These are phyloP conservation scores for Neophaeococcomyces mojaviensis DNA, from an alignment of 2,329 filamentous ascomycete genomes.

Conservation along the genomic window DNA sequence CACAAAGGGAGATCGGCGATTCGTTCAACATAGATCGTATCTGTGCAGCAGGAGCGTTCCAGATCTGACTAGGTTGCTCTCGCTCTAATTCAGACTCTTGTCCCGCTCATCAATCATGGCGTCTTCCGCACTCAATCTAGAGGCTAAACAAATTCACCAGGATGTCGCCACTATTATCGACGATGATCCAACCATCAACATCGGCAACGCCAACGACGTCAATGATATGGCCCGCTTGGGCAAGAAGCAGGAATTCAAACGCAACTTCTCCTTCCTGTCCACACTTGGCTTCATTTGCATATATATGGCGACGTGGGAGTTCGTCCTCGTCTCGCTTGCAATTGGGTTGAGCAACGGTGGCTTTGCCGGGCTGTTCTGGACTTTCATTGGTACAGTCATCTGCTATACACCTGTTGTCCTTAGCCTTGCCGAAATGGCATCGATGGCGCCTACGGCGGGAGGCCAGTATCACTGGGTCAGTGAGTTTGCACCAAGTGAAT, in stretches of 20 bases:
- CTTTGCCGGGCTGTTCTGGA: constrained; percentile 7
- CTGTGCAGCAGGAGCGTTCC: too few species aligned
- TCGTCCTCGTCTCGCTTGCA: constrained; percentile 6
- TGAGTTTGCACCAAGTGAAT: constrained; percentile 42
- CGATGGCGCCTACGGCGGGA: constrained; percentile 21
- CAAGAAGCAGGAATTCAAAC: constrained; percentile 43
- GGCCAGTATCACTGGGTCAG: constrained; percentile 55
- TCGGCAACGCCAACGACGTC: too few species aligned
- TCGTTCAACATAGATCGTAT: too few species aligned
- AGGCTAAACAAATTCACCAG: too few species aligned
- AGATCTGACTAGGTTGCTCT: too few species aligned
- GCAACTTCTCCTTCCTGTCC: constrained; percentile 13
- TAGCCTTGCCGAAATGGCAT: constrained; percentile 5
- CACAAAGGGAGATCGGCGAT: too few species aligned
- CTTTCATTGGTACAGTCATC: constrained; percentile 1
- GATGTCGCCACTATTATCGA: too few species aligned
- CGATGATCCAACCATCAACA: too few species aligned
- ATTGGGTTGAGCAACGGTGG: constrained; percentile 3
- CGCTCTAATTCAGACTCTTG: too few species aligned
- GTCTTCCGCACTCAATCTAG: too few species aligned
- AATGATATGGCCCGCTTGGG: constrained; percentile 47
- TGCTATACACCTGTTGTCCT: constrained; percentile 5
- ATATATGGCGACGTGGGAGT: constrained; percentile 9
- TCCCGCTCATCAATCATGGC: too few species aligned
- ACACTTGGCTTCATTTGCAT: constrained; percentile 10